These are phyloP conservation scores for Pilatotrama ljubarskyi DNA, from an alignment of 768 basidiomycete species.

Conservation along the genomic window DNA sequence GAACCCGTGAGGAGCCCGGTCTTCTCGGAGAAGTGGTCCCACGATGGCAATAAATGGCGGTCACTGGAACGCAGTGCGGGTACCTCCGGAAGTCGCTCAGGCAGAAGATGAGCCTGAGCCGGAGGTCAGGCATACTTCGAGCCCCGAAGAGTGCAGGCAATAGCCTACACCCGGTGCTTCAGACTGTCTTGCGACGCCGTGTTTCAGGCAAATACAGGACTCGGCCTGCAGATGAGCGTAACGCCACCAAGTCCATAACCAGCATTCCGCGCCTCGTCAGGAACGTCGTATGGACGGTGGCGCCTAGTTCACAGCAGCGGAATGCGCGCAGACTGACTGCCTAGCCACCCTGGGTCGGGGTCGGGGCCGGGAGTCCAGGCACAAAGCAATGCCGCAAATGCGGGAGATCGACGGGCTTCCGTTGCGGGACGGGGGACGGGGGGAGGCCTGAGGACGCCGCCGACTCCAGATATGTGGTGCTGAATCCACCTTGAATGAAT, in stretches of 20 bases:
- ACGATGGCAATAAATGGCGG: background rate
- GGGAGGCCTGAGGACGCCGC: background rate
- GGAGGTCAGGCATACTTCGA: background rate
- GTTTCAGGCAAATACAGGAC: background rate
- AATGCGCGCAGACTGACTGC: background rate
- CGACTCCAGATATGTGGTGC: background rate
- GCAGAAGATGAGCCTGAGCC: background rate
- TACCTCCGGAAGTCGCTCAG: background rate
- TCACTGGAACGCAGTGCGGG: background rate
- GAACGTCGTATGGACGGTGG: background rate
- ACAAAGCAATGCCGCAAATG: background rate
- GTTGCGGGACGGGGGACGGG: background rate
- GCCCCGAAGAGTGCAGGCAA: too few species aligned
- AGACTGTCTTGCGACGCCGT: background rate
- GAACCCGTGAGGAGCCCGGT: background rate
- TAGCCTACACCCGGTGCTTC: too few species aligned
- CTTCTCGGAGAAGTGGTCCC: background rate
- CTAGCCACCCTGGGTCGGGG: background rate
- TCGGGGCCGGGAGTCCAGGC: conserved; percentile 1
- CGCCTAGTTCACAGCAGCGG: background rate
- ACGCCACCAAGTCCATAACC: background rate
- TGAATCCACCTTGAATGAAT: background rate
- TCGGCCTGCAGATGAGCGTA: background rate
- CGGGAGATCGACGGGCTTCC: background rate
- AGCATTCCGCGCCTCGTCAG: background rate